Percentiles rank a stretch among this genome's conserved stretches.
These are phyloP conservation scores for Suhomyces atakaporum DNA, from an alignment of 1,139 yeast species.

Conservation along the genomic window DNA sequence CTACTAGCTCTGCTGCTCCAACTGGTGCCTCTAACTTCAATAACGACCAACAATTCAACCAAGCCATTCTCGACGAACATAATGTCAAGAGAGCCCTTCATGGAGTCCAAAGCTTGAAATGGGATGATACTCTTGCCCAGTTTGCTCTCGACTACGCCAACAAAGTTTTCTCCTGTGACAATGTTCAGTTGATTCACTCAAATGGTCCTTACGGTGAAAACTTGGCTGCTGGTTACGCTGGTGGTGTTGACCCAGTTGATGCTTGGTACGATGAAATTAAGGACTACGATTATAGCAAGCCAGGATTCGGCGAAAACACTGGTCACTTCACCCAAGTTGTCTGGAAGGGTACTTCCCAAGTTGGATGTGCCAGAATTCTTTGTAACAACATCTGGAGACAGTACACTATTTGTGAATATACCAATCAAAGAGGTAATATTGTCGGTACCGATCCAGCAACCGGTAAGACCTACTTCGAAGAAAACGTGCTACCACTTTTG, in stretches of 20 bases:
- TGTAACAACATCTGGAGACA: conserved; percentile 55
- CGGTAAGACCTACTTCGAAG: conserved; percentile 45
- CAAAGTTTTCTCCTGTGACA: conserved; percentile 48
- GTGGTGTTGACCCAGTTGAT: conserved; percentile 54
- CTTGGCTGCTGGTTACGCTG: conserved; percentile 54
- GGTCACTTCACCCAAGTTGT: conserved; percentile 74
- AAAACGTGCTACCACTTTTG: conserved; percentile 48
- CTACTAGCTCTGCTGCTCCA: conserved; percentile 11
- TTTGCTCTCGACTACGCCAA: conserved; percentile 52
- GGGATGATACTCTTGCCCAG: conserved; percentile 50
- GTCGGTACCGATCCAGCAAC: conserved; percentile 36
- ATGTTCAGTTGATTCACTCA: conserved; percentile 54
- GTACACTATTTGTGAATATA: conserved; percentile 70
- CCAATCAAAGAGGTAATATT: conserved; percentile 58
- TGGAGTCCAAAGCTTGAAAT: conserved; percentile 46
- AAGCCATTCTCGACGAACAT: conserved; percentile 47
- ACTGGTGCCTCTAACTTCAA: conserved; percentile 12
- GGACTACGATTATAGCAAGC: conserved; percentile 48
- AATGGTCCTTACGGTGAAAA: conserved; percentile 61
- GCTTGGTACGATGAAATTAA: conserved; percentile 68
- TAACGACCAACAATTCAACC: conserved; percentile 14
- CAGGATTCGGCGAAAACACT: conserved; percentile 45
- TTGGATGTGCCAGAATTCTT: conserved; percentile 63
- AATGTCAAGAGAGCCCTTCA: conserved; percentile 58
- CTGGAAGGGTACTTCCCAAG: conserved; percentile 57